phyloP scores from a whole-genome alignment of 2,329 filamentous ascomycete species.

The Furcasterigmium furcatum region DNA sequence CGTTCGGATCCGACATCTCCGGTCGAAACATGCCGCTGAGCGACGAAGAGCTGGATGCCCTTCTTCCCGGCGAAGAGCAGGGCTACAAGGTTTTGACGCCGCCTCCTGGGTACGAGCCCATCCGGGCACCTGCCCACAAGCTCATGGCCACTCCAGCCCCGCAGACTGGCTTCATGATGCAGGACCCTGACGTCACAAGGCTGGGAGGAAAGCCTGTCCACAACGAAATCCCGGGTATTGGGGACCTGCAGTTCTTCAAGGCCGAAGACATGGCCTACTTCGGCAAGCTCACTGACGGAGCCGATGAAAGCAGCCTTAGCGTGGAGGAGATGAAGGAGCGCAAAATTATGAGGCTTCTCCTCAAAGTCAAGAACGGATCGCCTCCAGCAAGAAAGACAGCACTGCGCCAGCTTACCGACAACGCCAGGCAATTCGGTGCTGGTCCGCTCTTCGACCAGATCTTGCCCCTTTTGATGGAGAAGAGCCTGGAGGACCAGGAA shows the following conservation, averaged over 20 bases:
- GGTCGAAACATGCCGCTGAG: constrained; percentile 78
- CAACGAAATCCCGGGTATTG: constrained; percentile 92
- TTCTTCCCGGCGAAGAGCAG: constrained; percentile 83
- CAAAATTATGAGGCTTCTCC: constrained; percentile 94
- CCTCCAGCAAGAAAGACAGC: constrained; percentile 99
- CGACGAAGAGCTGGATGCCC: constrained; percentile 89
- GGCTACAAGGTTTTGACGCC: constrained; percentile 91
- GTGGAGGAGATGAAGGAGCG: constrained; percentile 96
- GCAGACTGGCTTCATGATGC: constrained; percentile 93
- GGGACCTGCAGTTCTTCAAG: constrained; percentile 97
- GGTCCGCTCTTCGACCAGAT: constrained; percentile 97
- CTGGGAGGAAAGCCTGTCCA: constrained; percentile 86
- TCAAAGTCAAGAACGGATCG: constrained; percentile 99
- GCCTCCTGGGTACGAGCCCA: constrained; percentile 86
- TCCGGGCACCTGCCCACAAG: constrained; percentile 73
- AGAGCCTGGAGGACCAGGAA: constrained; percentile 95
- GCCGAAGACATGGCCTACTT: constrained; percentile 99
- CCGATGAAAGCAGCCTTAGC: constrained; percentile 85
- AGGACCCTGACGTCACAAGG: constrained; percentile 83
- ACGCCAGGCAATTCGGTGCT: constrained; percentile 92
- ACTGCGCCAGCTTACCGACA: constrained; percentile 93
- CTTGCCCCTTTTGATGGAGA: constrained; percentile 94
- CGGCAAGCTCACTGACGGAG: constrained; percentile 91
- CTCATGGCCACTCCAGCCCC: constrained; percentile 70
- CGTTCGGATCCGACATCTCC: constrained; percentile 79